Evolutionary conservation across 2,329 filamentous ascomycete genomes (phyloP).

Genomic region (Byssothecium circinans): DNA sequence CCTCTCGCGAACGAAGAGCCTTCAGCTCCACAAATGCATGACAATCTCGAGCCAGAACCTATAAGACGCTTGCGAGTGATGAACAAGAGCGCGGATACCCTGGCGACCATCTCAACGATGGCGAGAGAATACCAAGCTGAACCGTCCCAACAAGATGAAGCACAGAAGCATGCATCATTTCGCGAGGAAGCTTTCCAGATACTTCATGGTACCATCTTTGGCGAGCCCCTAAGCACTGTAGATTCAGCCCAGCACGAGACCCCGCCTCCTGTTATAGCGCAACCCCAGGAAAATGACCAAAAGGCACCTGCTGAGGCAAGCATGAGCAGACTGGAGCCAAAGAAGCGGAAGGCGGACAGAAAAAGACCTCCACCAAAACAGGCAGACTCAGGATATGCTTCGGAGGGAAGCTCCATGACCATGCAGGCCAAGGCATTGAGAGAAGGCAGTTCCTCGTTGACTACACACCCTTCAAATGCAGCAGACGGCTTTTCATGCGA

Average conservation of each 20-base stretch:
- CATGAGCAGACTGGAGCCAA: too few relatives aligned
- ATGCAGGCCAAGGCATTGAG: slow-evolving; percentile 10
- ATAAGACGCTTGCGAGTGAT: slow-evolving; percentile 18
- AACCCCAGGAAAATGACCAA: too few relatives aligned
- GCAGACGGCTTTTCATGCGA: slow-evolving; percentile 15
- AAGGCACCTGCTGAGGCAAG: too few relatives aligned
- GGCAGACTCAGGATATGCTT: slow-evolving; percentile 46
- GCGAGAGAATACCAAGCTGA: slow-evolving; percentile 36
- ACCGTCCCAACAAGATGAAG: slow-evolving; percentile 12
- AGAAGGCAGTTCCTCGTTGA: slow-evolving; percentile 10
- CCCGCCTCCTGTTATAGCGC: too few relatives aligned
- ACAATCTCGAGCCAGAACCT: slow-evolving; percentile 10
- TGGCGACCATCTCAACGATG: slow-evolving; percentile 20
- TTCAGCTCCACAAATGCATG: slow-evolving; percentile 2
- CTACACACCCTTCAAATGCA: slow-evolving; percentile 11
- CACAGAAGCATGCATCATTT: too few relatives aligned
- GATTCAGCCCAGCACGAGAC: too few relatives aligned
- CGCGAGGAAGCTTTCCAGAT: slow-evolving; percentile 21
- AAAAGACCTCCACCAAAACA: slow-evolving; percentile 31
- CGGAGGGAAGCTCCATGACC: slow-evolving; percentile 33
- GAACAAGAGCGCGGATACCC: slow-evolving; percentile 20
- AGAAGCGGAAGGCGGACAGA: not conserved
- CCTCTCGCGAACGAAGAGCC: not conserved
- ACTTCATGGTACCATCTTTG: slow-evolving; percentile 26
- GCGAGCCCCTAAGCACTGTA: slow-evolving; percentile 15